phyloP scores from a whole-genome alignment of 2,329 filamentous ascomycete genomes.

The Epichloe festucae region DNA sequence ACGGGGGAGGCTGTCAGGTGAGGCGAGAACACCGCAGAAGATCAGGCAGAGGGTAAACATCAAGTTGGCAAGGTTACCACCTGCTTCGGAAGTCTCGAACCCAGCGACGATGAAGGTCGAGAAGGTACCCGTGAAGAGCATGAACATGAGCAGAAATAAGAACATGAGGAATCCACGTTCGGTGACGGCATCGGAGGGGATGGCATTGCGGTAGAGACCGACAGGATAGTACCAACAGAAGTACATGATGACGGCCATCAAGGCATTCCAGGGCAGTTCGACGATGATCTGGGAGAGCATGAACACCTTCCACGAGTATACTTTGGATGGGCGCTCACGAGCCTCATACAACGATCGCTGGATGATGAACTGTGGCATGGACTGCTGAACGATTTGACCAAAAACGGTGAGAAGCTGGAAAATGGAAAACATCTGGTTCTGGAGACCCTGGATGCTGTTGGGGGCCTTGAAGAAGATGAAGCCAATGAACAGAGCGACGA shows the following conservation, averaged over 20 bases:
- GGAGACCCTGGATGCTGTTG: conserved; percentile 62
- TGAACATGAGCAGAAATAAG: conserved; percentile 60
- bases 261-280: conserved; percentile 72
- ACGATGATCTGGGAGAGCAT: conserved; percentile 74
- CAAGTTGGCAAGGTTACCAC: conserved; percentile 63
- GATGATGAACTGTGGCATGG: conserved; percentile 76
- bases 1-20: conserved; percentile 48
- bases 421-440: conserved; percentile 77
- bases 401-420: conserved; percentile 79
- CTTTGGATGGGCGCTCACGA: conserved; percentile 71
- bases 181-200: conserved; percentile 42
- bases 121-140: conserved; percentile 73
- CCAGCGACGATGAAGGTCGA: conserved; percentile 65
- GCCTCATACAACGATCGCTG: conserved; percentile 75
- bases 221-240: conserved; percentile 80
- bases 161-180: conserved; percentile 71
- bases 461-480: conserved; percentile 66
- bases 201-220: conserved; percentile 60
- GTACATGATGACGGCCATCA: conserved; percentile 66
- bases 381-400: conserved; percentile 64
- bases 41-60: conserved; percentile 60
- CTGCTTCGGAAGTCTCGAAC: conserved; percentile 61
- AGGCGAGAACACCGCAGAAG: conserved; percentile 64
- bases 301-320: conserved; percentile 77
- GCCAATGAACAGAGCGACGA: conserved; percentile 62